Percentiles rank a stretch among this genome's conserved stretches.
Evolutionary conservation across 768 basidiomycete species (phyloP).

Genomic region (Mycena kentingensis): DNA sequence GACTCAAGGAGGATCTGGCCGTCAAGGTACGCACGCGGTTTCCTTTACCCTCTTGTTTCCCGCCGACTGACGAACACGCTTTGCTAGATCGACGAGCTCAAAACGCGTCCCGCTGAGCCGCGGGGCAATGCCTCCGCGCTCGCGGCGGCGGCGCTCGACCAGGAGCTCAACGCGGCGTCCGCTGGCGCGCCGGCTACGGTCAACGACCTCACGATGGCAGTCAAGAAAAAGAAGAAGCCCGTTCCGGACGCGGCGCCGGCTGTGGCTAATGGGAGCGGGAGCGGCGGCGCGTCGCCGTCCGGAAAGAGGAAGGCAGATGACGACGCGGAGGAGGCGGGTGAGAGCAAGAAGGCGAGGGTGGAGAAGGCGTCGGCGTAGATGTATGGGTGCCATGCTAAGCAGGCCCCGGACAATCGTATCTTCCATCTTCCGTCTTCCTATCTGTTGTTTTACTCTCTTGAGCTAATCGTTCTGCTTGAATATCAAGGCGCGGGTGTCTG

Average conservation of each 20-base stretch:
- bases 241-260: constrained; percentile 37
- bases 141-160: constrained; percentile 70
- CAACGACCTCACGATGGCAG: constrained; percentile 86
- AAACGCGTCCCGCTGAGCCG: constrained; percentile 70
- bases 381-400: no score
- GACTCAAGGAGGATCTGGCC: constrained; percentile 77
- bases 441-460: no score
- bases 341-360: constrained; percentile 64
- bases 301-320: constrained; percentile 75
- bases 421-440: no score
- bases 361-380: constrained; percentile 40
- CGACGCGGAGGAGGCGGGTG: constrained; percentile 46
- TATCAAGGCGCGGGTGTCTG: no score
- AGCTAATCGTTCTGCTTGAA: no score
- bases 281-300: constrained; percentile 12
- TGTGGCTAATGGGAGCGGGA: constrained; percentile 8
- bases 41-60: background rate
- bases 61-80: background rate
- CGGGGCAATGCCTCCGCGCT: constrained; percentile 63
- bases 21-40: constrained; percentile 62
- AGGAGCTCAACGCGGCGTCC: constrained; percentile 58
- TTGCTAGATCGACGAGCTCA: constrained; percentile 91
- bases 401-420: no score
- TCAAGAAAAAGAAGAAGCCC: constrained; percentile 81
- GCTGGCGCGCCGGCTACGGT: constrained; percentile 47